Base-by-base conservation (phyloP, 2,329 filamentous ascomycete genomes). In the Diaporthe helianthi region DNA sequence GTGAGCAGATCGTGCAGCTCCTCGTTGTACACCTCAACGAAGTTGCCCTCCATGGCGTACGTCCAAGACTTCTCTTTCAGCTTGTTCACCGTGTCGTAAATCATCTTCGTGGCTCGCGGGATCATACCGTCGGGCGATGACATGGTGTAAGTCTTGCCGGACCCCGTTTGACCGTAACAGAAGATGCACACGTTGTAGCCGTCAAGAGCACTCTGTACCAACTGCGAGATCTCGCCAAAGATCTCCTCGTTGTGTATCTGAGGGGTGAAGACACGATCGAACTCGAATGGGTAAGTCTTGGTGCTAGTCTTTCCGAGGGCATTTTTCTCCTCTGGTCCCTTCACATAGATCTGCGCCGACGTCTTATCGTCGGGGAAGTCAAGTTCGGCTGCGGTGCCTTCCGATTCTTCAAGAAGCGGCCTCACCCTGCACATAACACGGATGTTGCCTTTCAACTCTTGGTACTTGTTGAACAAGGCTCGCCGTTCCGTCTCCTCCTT, bases 131-230 rank as follows among this genome's bases (percentile, higher is more conserved):
- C 93, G 2, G 84, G 81, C 0, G 91, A 92, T 12, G 93, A 97
- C 96, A 99, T 99, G 4, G 96, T 98, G 77, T 91, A 93, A 0
- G 96, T 99, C 84, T 99, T 99, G 71, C 96, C 96, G 22, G 94
- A 96, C 4, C 96, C 96, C 0, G 96, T 99, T 80, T 99, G 96
- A 52, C 96, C 96, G 77, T 99, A 99, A 78, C 94, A 98, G 82
- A 99, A 97, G 72, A 99, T 98, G 80, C 95, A 98, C 64, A 99
- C 96, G 74, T 98, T 99, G 83, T 97, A 99, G 1, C 96, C 96
- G 76, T 99, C 96, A 47, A 99, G 85, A 0, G 97, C 96, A 74
- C 93, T 97, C 80, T 99, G 96, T 1, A 99, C 94, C 41, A 99
- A 87, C 78, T 99, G 96, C 68, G 93, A 97, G 77, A 98, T 98